These are phyloP conservation scores for Xylariaceae sp. DNA, from an alignment of 2,329 filamentous ascomycete genomes.

Conservation along the genomic window DNA sequence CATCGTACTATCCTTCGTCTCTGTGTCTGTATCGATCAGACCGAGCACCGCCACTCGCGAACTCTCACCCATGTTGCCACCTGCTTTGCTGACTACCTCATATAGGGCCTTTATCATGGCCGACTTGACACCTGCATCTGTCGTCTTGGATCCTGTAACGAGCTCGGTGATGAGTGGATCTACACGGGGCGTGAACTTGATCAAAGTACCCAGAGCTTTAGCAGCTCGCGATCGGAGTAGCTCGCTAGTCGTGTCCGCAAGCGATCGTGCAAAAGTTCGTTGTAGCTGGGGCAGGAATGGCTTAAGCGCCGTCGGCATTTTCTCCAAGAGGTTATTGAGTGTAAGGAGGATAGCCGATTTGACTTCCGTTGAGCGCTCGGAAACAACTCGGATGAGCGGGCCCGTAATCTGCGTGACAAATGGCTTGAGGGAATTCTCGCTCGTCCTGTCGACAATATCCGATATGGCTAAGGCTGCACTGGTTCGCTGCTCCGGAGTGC, in stretches of 20 bases:
- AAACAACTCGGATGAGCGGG: slow-evolving; percentile 94
- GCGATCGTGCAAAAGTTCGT: slow-evolving; percentile 90
- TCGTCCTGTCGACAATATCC: slow-evolving; percentile 90
- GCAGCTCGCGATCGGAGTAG: slow-evolving; percentile 80
- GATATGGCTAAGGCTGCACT: slow-evolving; percentile 90
- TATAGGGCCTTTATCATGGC: slow-evolving; percentile 97
- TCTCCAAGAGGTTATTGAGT: slow-evolving; percentile 90
- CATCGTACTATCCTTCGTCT: slow-evolving; percentile 70
- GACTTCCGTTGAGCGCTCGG: slow-evolving; percentile 91
- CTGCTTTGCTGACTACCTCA: slow-evolving; percentile 93
- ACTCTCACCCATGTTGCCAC: slow-evolving; percentile 86
- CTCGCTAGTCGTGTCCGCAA: slow-evolving; percentile 90
- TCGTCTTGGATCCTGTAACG: slow-evolving; percentile 90
- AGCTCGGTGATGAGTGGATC: slow-evolving; percentile 90
- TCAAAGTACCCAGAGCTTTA: slow-evolving; percentile 88
- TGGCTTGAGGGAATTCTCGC: slow-evolving; percentile 78
- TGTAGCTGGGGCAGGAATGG: slow-evolving; percentile 96
- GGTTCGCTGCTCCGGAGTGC: slow-evolving; percentile 83
- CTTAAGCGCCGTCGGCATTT: slow-evolving; percentile 92
- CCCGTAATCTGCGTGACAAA: slow-evolving; percentile 98
- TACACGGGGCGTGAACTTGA: slow-evolving; percentile 90
- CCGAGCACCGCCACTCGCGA: slow-evolving; percentile 80
- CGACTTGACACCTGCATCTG: slow-evolving; percentile 78
- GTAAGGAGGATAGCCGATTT: slow-evolving; percentile 92
- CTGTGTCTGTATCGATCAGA: slow-evolving; percentile 79